Base-by-base conservation (phyloP, 2,329 filamentous ascomycete genomes). In the Colletotrichum caudatum region DNA sequence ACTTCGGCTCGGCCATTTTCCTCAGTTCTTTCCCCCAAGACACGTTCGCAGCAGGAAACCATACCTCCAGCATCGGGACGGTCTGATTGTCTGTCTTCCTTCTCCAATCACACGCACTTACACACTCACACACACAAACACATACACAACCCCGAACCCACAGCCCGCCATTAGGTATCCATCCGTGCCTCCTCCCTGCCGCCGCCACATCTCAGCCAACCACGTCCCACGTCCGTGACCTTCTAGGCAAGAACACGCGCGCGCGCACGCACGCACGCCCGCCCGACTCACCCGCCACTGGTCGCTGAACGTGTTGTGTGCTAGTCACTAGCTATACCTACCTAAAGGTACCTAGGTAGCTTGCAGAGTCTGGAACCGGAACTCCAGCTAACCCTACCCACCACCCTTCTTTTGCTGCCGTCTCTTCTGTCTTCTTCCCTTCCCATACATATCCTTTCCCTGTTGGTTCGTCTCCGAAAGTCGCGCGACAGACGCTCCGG, bases 1-100 rank as follows among this genome's bases (percentile, higher is more conserved):
- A 72, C 56, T 60, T 69, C 54, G 60, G 65, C 65, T 72, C 60
- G 66, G 69, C 60, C 66, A 33, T 60, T 64, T 64, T 54, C 66
- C 66, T 39, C 50, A n/a, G 20, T 14, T n/a, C 8, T 41, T 7
- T 6, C 50, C 57, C 58, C 9, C 9, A 67, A 68, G 61, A 41
- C n/a, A 63, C 29, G 48, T 57, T 62, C 46, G 29, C 58, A 56
- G 39, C n/a, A 48, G 46, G 29, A 14, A 33, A 35, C 20, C 33
- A 23, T 37, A 44, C 29, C 57, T 29, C 18, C 29, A 62, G 29
- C 35, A 46, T 59, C 54, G 58, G 44, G 37, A 39, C 66, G 44
- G 23, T 69, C 16, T 65, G 37, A 29, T 59, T 37, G 46, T 46
- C 51, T 37, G 46, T 46, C 51, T 26, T 46, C 53, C 44, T 65